A percentile compares a stretch with the other conserved stretches of the same genome.
Conservation (phyloP, 345 rosid genomes). For the Gossypium anomalum region DNA sequence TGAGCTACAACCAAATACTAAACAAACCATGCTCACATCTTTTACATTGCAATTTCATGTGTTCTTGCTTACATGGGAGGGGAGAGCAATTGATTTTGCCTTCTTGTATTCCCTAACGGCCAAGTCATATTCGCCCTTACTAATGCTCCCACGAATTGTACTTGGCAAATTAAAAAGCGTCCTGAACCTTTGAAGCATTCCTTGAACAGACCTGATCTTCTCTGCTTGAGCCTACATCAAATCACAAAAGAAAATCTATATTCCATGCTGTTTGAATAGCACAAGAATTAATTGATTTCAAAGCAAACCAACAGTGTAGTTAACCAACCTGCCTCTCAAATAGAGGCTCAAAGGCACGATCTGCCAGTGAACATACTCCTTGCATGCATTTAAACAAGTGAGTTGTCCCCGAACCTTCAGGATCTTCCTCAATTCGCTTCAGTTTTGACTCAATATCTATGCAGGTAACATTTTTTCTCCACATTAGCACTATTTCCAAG, state of each 20-base stretch:
- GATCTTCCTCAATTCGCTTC: constrained; percentile 92
- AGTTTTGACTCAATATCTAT: constrained; percentile 92
- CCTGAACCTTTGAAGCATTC: constrained; percentile 95
- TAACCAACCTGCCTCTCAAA: constrained; percentile 93
- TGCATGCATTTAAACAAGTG: constrained; percentile 76
- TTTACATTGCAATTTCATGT: background rate
- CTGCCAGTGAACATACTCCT: constrained; percentile 75
- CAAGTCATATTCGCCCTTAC: constrained; percentile 95
- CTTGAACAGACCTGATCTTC: constrained; percentile 97
- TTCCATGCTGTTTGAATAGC: background rate
- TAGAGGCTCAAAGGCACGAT: constrained; percentile 84
- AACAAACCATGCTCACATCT: background rate
- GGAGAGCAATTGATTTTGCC: constrained; percentile 94
- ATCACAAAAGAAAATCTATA: constrained; percentile 18
- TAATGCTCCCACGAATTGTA: constrained; percentile 83
- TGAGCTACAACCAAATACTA: background rate
- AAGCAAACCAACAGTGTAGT: constrained; percentile 8
- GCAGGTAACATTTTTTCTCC: constrained; percentile 18
- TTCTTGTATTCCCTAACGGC: constrained; percentile 97
- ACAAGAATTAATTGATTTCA: background rate
- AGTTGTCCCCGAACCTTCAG: constrained; percentile 94
- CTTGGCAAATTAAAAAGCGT: constrained; percentile 94
- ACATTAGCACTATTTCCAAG: constrained; percentile 17
- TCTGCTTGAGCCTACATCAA: constrained; percentile 84
- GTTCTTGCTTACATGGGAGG: constrained; percentile 71